Evolutionary conservation across 2,329 filamentous ascomycete species (phyloP).

Genomic region (Tolypocladium album): DNA sequence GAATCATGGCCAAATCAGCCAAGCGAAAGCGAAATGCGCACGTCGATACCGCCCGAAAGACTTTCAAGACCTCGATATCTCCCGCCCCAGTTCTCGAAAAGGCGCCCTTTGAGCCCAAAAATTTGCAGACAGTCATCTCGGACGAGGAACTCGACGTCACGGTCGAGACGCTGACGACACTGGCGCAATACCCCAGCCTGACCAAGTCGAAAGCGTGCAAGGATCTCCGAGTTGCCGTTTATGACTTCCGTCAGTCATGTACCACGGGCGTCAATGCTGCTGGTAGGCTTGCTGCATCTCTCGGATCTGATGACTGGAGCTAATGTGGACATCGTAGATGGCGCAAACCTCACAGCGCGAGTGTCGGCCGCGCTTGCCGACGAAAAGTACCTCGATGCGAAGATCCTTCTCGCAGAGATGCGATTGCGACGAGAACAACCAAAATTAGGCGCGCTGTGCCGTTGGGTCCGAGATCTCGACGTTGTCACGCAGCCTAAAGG

Average conservation of each 20-base stretch:
- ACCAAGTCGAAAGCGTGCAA: constrained; percentile 62
- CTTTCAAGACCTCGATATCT: constrained; percentile 21
- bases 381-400: constrained; percentile 54
- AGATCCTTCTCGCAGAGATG: constrained; percentile 59
- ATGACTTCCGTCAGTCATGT: constrained; percentile 58
- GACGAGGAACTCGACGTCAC: constrained; percentile 57
- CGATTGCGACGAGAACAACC: constrained; percentile 53
- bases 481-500: constrained; percentile 48
- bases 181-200: constrained; percentile 47
- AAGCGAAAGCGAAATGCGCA: constrained; percentile 34
- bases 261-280: constrained; percentile 53
- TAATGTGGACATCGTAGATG: constrained; percentile 21
- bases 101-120: constrained; percentile 31
- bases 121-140: constrained; percentile 42
- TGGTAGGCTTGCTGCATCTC: constrained; percentile 18
- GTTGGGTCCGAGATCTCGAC: constrained; percentile 63
- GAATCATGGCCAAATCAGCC: constrained; percentile 22
- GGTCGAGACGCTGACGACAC: constrained; percentile 49
- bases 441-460: constrained; percentile 57
- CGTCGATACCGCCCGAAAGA: constrained; percentile 23
- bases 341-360: constrained; percentile 53
- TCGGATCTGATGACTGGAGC: not conserved
- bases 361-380: constrained; percentile 57
- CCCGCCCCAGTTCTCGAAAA: constrained; percentile 24
- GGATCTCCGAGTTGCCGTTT: constrained; percentile 54